phyloP scores from a whole-genome alignment of 2,329 filamentous ascomycete species.

The Pestalotiopsis sp. region DNA sequence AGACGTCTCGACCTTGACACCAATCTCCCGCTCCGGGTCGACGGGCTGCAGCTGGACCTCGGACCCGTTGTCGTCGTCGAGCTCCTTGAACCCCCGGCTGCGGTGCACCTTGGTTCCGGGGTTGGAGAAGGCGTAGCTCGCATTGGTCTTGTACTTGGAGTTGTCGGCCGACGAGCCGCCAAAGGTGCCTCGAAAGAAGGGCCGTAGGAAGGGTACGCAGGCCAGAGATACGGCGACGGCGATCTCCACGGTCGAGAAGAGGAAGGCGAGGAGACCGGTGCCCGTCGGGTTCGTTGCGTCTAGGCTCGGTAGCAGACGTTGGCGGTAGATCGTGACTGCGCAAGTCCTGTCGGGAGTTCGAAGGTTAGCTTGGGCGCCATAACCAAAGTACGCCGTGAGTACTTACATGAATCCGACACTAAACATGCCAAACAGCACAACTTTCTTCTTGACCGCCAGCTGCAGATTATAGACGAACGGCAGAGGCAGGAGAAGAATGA shows the following conservation, averaged over 20 bases:
- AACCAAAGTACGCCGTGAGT: background rate
- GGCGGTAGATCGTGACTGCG: slow-evolving; percentile 13
- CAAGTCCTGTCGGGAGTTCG: slow-evolving; percentile 2
- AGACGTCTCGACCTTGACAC: background rate
- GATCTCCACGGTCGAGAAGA: slow-evolving; percentile 12
- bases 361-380: background rate
- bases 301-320: slow-evolving; percentile 7
- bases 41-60: slow-evolving; percentile 10
- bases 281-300: slow-evolving; percentile 1
- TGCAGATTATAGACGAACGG: background rate
- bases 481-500: background rate
- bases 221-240: slow-evolving; percentile 13
- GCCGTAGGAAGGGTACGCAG: slow-evolving; percentile 14
- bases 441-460: slow-evolving; percentile 10
- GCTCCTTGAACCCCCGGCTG: slow-evolving; percentile 7
- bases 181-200: slow-evolving; percentile 8
- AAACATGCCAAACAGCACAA: slow-evolving; percentile 12
- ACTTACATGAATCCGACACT: slow-evolving; percentile 14
- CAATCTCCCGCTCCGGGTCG: background rate
- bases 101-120: background rate
- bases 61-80: slow-evolving; percentile 1
- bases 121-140: slow-evolving; percentile 1
- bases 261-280: slow-evolving; percentile 5
- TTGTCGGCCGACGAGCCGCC: background rate
- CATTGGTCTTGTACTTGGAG: background rate